phyloP scores from a whole-genome alignment of 441 rosid species.

The Hypseocharis bilobata region DNA sequence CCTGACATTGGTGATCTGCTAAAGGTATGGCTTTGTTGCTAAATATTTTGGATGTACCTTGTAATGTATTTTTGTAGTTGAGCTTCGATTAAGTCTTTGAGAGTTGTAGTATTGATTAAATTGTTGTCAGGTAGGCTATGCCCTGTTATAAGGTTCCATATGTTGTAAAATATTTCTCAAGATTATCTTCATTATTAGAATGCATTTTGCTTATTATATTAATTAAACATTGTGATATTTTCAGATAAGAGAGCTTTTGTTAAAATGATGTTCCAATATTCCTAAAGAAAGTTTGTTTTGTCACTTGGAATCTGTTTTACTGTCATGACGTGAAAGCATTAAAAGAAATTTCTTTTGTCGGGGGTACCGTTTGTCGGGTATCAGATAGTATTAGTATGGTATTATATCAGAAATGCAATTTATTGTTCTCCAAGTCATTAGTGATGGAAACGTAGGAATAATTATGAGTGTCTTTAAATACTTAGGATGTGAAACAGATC shows the following conservation, averaged over 20 bases:
- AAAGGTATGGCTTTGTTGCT: slow-evolving; percentile 43
- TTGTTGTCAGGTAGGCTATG: background rate
- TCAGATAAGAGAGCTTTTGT: background rate
- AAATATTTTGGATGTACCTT: slow-evolving; percentile 7
- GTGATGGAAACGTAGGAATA: too few relatives aligned
- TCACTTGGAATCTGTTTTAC: background rate
- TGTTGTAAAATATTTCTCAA: too few relatives aligned
- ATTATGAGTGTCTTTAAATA: too few relatives aligned
- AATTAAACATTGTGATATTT: background rate
- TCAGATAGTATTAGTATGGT: too few relatives aligned
- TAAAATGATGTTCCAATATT: background rate
- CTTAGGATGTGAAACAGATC: background rate
- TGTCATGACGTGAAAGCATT: too few relatives aligned
- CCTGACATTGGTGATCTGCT: slow-evolving; percentile 80
- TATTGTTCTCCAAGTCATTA: too few relatives aligned
- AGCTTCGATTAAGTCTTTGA: background rate
- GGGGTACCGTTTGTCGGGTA: background rate
- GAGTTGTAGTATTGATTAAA: background rate
- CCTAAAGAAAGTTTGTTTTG: background rate
- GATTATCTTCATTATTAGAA: background rate
- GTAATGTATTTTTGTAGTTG: too few relatives aligned
- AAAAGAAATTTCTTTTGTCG: too few relatives aligned
- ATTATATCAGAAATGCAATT: too few relatives aligned
- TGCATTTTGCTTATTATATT: background rate
- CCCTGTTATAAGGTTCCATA: background rate